phyloP scores from a whole-genome alignment of 140 eudicot species.

The Flaveria floridana region DNA sequence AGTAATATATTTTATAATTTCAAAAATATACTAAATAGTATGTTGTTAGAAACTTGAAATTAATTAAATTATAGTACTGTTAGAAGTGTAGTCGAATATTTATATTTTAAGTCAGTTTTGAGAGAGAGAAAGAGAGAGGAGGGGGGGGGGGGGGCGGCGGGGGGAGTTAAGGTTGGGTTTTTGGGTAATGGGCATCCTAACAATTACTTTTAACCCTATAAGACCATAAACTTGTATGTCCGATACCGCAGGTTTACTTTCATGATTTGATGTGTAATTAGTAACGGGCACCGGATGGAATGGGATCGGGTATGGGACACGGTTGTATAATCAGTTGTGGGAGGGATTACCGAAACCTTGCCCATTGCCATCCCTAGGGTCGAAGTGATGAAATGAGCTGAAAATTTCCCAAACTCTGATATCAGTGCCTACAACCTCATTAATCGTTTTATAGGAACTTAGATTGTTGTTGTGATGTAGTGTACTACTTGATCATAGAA shows the following conservation, averaged over 20 bases:
- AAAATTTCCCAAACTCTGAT: background rate
- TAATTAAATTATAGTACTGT: no score
- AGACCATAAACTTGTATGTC: background rate
- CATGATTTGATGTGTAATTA: no score
- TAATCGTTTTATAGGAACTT: background rate
- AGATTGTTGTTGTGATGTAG: background rate
- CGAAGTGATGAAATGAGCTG: background rate
- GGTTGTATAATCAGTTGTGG: background rate
- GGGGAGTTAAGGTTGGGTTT: no score
- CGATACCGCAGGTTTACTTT: background rate
- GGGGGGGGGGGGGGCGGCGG: no score
- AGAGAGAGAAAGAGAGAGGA: no score
- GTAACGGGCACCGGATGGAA: background rate
- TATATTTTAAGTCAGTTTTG: no score
- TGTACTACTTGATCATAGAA: background rate
- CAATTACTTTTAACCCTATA: no score
- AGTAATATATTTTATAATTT: no score
- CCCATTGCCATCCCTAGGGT: background rate
- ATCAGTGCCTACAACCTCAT: background rate
- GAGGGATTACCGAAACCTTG: background rate
- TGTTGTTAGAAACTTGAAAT: no score
- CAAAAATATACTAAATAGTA: background rate
- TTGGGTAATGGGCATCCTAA: no score
- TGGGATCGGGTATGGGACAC: background rate
- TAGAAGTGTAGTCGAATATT: no score